phyloP scores from a whole-genome alignment of 371 early-diverging fungal species.

The Batrachochytrium dendrobatidis region DNA sequence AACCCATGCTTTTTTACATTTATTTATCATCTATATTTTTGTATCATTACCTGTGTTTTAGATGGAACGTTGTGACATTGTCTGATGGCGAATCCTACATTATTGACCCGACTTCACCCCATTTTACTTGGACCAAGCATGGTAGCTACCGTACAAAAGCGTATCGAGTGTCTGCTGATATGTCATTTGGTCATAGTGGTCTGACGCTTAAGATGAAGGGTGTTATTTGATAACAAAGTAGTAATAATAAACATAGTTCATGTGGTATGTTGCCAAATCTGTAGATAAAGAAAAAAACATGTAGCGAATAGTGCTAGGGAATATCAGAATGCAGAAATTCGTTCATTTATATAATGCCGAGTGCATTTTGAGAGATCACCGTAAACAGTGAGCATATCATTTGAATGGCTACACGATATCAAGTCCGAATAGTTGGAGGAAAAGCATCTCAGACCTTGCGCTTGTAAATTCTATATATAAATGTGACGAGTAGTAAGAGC shows the following conservation, averaged over 20 bases:
- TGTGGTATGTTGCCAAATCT: too few relatives aligned
- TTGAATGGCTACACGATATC: too few relatives aligned
- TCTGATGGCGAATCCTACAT: constrained; percentile 18
- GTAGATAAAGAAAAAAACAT: too few relatives aligned
- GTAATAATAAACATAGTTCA: too few relatives aligned
- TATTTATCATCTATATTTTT: neutral
- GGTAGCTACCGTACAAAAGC: constrained; percentile 31
- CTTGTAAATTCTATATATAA: constrained; percentile 16
- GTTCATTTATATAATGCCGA: too few relatives aligned
- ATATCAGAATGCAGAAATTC: too few relatives aligned
- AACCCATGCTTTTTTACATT: neutral
- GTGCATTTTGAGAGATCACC: too few relatives aligned
- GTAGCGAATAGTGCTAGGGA: too few relatives aligned
- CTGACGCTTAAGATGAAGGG: constrained; percentile 33
- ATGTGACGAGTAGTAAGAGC: neutral
- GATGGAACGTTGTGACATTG: constrained; percentile 40
- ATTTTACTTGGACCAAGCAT: constrained; percentile 39
- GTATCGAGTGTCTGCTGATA: constrained; percentile 24
- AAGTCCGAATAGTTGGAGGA: too few relatives aligned
- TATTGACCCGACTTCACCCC: constrained; percentile 37
- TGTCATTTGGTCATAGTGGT: constrained; percentile 36
- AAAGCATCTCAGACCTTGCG: constrained; percentile 17
- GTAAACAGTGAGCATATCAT: too few relatives aligned
- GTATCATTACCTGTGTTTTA: neutral
- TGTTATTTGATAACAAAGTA: constrained; percentile 14